Conservation (phyloP, 192 early-diverging fungal genomes). For the Gigaspora rosea region DNA sequence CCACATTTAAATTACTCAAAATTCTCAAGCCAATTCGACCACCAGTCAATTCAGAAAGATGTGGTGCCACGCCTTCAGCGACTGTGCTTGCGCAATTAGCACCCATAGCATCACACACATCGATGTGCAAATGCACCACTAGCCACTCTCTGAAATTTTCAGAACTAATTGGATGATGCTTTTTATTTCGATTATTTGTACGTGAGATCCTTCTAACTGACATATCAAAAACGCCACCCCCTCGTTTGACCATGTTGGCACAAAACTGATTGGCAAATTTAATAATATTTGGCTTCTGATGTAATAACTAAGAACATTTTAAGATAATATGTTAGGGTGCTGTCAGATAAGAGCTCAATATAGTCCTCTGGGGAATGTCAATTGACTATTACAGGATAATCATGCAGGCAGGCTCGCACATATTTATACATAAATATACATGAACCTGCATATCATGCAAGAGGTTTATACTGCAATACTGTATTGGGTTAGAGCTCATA, state of each 20-base stretch:
- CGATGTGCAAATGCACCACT: conserved; percentile 74
- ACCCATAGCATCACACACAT: conserved; percentile 82
- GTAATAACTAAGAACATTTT: not conserved
- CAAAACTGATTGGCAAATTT: conserved; percentile 65
- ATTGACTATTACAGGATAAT: no score
- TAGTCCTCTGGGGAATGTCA: no score
- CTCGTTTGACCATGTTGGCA: conserved; percentile 62
- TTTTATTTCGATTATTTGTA: conserved; percentile 28
- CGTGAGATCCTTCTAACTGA: conserved; percentile 51
- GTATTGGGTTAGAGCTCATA: no score
- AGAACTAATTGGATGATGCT: not conserved
- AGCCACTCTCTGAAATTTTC: conserved; percentile 54
- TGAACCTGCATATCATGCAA: no score
- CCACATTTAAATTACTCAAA: conserved; percentile 67
- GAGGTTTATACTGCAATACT: no score
- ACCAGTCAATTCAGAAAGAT: conserved; percentile 52
- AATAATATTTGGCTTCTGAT: conserved; percentile 44
- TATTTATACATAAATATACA: no score
- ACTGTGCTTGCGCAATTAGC: conserved; percentile 73
- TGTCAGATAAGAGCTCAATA: no score
- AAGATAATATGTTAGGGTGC: no score
- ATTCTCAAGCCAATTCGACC: conserved; percentile 67
- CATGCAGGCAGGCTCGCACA: no score
- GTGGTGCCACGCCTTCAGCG: conserved; percentile 68
- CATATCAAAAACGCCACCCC: conserved; percentile 66